Conservation (phyloP, 192 early-diverging fungal genomes). For the Backusella psychrophila region DNA sequence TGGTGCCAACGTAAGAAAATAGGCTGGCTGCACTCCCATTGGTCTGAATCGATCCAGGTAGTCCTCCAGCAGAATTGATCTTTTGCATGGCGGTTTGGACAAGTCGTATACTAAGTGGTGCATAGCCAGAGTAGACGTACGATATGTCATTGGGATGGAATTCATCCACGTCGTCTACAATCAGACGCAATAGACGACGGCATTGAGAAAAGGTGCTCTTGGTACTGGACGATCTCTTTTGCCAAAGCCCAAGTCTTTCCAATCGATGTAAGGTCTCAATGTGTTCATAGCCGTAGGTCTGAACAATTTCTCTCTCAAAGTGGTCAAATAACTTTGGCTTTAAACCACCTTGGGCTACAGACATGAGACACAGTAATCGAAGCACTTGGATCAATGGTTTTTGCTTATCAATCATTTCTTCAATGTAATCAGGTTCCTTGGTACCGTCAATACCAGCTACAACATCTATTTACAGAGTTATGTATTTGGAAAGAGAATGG, state of each 20-base stretch:
- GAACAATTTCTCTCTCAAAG: slow-evolving; percentile 80
- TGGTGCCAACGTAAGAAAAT: slow-evolving; percentile 38
- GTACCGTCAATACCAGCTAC: slow-evolving; percentile 67
- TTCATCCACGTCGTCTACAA: slow-evolving; percentile 88
- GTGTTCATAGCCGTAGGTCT: slow-evolving; percentile 92
- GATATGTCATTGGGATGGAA: slow-evolving; percentile 82
- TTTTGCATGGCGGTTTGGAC: slow-evolving; percentile 70
- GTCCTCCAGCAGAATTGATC: slow-evolving; percentile 19
- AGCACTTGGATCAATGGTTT: slow-evolving; percentile 69
- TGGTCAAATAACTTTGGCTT: slow-evolving; percentile 83
- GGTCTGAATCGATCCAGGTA: slow-evolving; percentile 32
- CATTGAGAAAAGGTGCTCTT: slow-evolving; percentile 56
- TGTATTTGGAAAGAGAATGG: background rate
- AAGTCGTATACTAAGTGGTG: slow-evolving; percentile 86
- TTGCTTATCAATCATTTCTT: slow-evolving; percentile 84
- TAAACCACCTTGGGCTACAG: slow-evolving; percentile 75
- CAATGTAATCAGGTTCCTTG: slow-evolving; percentile 75
- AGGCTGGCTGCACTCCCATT: slow-evolving; percentile 39
- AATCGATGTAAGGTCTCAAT: slow-evolving; percentile 85
- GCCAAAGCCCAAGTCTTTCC: slow-evolving; percentile 61
- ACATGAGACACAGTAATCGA: slow-evolving; percentile 83
- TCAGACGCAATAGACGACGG: slow-evolving; percentile 69
- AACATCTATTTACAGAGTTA: slow-evolving; percentile 43
- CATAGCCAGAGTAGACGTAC: slow-evolving; percentile 95
- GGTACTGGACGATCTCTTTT: slow-evolving; percentile 41